Percentiles rank a stretch among this genome's conserved stretches.
Evolutionary conservation across 306 rosid genomes (phyloP).

Genomic region (Vigna nakashimae): DNA sequence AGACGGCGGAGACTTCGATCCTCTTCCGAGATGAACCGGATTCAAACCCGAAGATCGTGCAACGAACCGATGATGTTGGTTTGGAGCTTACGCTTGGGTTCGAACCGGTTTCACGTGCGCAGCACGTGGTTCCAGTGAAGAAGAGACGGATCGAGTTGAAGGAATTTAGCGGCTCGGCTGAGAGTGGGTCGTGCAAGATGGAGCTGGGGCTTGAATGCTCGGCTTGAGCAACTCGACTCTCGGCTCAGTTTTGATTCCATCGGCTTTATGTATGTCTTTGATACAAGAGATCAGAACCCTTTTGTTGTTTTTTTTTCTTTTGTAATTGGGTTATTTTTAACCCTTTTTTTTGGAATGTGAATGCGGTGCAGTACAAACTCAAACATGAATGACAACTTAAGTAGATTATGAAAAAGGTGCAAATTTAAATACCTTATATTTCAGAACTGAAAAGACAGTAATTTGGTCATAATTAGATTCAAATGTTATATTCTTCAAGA

Average conservation of each 20-base stretch:
- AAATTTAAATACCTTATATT: background rate
- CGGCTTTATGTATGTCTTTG: conserved; percentile 41
- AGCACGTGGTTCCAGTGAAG: conserved; percentile 78
- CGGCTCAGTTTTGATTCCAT: conserved; percentile 50
- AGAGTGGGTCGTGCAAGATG: conserved; percentile 41
- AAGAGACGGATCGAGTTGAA: conserved; percentile 65
- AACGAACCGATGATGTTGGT: conserved; percentile 46
- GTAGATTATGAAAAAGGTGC: conserved; percentile 27
- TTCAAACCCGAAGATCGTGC: conserved; percentile 28
- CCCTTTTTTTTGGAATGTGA: background rate
- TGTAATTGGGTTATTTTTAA: background rate
- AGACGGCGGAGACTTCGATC: conserved; percentile 61
- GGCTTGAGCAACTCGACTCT: conserved; percentile 46
- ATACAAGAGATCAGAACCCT: conserved; percentile 26
- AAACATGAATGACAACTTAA: conserved; percentile 13
- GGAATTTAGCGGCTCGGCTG: background rate
- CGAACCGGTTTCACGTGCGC: conserved; percentile 59
- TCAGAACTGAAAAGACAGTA: background rate
- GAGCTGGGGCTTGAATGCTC: conserved; percentile 59
- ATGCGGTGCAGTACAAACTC: conserved; percentile 45
- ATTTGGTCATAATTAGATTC: background rate
- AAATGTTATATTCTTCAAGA: background rate
- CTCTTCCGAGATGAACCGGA: conserved; percentile 66
- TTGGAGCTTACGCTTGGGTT: conserved; percentile 83
- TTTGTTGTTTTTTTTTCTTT: background rate